phyloP scores from a whole-genome alignment of 2,329 filamentous ascomycete species.

The Sporothrix curviconia region DNA sequence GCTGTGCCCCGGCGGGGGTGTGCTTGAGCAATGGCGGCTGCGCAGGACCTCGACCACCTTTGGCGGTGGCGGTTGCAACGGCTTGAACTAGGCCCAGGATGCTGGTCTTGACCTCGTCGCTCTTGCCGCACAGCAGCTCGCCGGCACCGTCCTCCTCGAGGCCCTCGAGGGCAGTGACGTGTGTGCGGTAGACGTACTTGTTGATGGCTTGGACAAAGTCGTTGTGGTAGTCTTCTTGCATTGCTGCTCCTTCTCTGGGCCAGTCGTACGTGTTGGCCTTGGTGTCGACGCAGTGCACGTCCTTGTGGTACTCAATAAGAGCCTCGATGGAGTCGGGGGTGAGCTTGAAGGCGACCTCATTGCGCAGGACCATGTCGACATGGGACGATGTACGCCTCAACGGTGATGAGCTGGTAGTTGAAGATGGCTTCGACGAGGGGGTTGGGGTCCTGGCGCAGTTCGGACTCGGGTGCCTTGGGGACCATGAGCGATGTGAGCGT shows the following conservation, averaged over 20 bases:
- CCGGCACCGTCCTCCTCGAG: constrained; percentile 94
- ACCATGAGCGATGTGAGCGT: constrained; percentile 89
- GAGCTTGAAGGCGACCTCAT: constrained; percentile 97
- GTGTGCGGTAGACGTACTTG: constrained; percentile 90
- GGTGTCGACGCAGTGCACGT: constrained; percentile 85
- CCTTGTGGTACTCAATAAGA: constrained; percentile 92
- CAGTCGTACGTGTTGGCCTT: constrained; percentile 87
- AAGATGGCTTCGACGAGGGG: constrained; percentile 79
- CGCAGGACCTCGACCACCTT: constrained; percentile 84
- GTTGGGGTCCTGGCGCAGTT: constrained; percentile 75
- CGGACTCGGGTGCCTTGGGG: constrained; percentile 77
- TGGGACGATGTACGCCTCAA: constrained; percentile 98
- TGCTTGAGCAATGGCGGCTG: constrained; percentile 78
- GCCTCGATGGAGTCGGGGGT: constrained; percentile 90
- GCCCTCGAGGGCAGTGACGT: constrained; percentile 83
- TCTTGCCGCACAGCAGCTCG: constrained; percentile 84
- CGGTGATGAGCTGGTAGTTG: constrained; percentile 87
- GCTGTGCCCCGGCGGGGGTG: constrained; percentile 48
- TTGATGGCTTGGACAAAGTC: constrained; percentile 96
- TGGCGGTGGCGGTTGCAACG: constrained; percentile 78
- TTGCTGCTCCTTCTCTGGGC: constrained; percentile 92
- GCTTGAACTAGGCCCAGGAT: constrained; percentile 81
- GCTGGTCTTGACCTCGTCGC: constrained; percentile 84
- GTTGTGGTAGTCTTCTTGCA: constrained; percentile 95
- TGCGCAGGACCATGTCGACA: constrained; percentile 96